A percentile compares a stretch with the other conserved stretches of the same genome.
Evolutionary conservation across 176 grass and related monocot genomes (phyloP).

Genomic region (Pharus latifolius): DNA sequence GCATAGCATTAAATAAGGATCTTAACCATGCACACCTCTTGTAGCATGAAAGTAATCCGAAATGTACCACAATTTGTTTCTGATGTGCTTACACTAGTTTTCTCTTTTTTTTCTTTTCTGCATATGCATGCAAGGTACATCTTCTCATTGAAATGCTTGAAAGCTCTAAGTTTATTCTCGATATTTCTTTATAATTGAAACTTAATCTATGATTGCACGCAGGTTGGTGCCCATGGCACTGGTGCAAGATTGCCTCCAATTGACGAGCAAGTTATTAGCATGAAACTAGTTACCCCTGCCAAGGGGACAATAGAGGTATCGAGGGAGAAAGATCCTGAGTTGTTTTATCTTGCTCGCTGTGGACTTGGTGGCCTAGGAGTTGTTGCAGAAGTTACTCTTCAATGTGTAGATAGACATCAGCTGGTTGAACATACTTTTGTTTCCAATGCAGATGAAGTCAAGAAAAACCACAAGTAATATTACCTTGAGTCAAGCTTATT

Average conservation of each 20-base stretch:
- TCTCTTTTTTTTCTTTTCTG: no score
- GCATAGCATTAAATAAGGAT: neutral
- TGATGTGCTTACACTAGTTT: neutral
- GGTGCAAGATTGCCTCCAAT: constrained; percentile 79
- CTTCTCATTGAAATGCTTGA: neutral
- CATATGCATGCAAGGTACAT: neutral
- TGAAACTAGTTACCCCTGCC: constrained; percentile 88
- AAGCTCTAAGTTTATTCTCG: neutral
- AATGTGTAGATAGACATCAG: constrained; percentile 72
- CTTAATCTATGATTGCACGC: constrained; percentile 5
- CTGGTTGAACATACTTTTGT: constrained; percentile 89
- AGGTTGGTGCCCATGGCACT: constrained; percentile 97
- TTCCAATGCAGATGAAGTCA: constrained; percentile 62
- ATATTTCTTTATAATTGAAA: neutral
- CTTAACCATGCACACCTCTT: neutral
- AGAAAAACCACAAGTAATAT: constrained; percentile 89
- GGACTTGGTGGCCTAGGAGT: constrained; percentile 75
- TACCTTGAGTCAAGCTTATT: neutral
- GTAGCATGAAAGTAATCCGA: neutral
- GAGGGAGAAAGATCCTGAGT: constrained; percentile 79
- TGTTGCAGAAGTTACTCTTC: constrained; percentile 70
- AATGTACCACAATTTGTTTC: neutral
- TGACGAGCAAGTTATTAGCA: constrained; percentile 90
- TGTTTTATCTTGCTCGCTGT: constrained; percentile 82
- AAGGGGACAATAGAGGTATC: constrained; percentile 83